Evolutionary conservation across 768 basidiomycete genomes (phyloP).

Genomic region (Mycena rosella): DNA sequence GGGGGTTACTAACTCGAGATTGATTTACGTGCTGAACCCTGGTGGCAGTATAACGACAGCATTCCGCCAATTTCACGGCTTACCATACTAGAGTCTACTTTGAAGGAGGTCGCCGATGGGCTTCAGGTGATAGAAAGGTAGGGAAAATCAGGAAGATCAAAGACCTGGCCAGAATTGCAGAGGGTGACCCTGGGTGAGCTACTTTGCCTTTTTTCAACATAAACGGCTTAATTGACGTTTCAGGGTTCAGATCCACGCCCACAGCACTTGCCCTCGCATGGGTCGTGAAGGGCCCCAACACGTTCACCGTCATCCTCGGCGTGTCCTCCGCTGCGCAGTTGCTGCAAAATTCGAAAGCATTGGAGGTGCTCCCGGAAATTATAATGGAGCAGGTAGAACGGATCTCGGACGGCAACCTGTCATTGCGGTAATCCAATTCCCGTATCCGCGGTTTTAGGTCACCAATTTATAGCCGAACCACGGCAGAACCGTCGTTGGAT

Average conservation of each 20-base stretch:
- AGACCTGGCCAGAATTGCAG: slow-evolving; percentile 74
- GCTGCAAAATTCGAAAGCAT: slow-evolving; percentile 75
- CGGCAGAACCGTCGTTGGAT: too few species aligned
- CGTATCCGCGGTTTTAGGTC: too few species aligned
- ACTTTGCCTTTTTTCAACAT: background rate
- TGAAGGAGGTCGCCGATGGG: slow-evolving; percentile 66
- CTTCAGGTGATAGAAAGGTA: slow-evolving; percentile 62
- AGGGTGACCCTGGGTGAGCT: slow-evolving; percentile 57
- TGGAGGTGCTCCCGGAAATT: slow-evolving; percentile 80
- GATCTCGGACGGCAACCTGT: slow-evolving; percentile 68
- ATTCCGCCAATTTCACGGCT: slow-evolving; percentile 82
- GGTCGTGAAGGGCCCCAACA: slow-evolving; percentile 76
- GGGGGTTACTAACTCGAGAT: background rate
- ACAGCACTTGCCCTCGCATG: slow-evolving; percentile 83
- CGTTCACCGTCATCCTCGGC: slow-evolving; percentile 77
- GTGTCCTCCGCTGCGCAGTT: slow-evolving; percentile 75
- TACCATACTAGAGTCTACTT: slow-evolving; percentile 66
- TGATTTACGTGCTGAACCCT: slow-evolving; percentile 26
- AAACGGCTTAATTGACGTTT: background rate
- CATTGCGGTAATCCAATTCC: background rate
- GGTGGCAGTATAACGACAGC: slow-evolving; percentile 75
- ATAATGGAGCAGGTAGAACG: slow-evolving; percentile 76
- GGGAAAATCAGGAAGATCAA: slow-evolving; percentile 78
- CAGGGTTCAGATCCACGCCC: slow-evolving; percentile 69
- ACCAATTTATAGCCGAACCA: too few species aligned